These are phyloP conservation scores for Globisporangium spiculum DNA, from an alignment of 352 stramenopile species.

Conservation along the genomic window DNA sequence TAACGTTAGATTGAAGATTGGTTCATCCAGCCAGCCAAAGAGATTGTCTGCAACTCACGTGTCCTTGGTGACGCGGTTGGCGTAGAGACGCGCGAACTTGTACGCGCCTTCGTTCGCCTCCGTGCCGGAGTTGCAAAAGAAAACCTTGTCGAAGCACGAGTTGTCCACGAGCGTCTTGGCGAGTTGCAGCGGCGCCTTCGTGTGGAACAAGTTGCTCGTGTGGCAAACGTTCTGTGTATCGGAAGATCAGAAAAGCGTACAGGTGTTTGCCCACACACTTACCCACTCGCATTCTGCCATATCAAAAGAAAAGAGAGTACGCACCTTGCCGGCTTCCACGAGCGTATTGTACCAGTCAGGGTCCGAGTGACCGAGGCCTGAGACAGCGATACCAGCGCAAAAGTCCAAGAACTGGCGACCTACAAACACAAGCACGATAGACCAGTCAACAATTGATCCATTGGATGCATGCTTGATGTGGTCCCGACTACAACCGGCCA, in stretches of 20 bases:
- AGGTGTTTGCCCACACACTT: background rate
- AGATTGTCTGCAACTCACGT: slow-evolving; percentile 38
- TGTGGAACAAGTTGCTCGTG: slow-evolving; percentile 97
- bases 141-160: slow-evolving; percentile 96
- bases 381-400: slow-evolving; percentile 92
- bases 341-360: slow-evolving; percentile 75
- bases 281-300: background rate
- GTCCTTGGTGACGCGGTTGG: slow-evolving; percentile 57
- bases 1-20: background rate
- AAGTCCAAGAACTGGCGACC: slow-evolving; percentile 90
- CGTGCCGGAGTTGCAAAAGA: slow-evolving; percentile 97
- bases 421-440: background rate
- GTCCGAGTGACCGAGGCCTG: slow-evolving; percentile 88
- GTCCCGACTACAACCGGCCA: background rate
- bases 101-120: slow-evolving; percentile 88
- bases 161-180: slow-evolving; percentile 95
- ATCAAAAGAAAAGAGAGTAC: background rate
- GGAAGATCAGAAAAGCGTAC: slow-evolving; percentile 34
- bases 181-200: slow-evolving; percentile 89
- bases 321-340: slow-evolving; percentile 51
- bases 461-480: background rate
- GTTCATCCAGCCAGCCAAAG: background rate
- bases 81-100: slow-evolving; percentile 85
- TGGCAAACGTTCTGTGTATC: slow-evolving; percentile 92
- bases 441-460: background rate